Percentiles rank a stretch among this genome's conserved stretches.
phyloP scores from a whole-genome alignment of 169 alveolate genomes.

The Cryptosporidium parvum region DNA sequence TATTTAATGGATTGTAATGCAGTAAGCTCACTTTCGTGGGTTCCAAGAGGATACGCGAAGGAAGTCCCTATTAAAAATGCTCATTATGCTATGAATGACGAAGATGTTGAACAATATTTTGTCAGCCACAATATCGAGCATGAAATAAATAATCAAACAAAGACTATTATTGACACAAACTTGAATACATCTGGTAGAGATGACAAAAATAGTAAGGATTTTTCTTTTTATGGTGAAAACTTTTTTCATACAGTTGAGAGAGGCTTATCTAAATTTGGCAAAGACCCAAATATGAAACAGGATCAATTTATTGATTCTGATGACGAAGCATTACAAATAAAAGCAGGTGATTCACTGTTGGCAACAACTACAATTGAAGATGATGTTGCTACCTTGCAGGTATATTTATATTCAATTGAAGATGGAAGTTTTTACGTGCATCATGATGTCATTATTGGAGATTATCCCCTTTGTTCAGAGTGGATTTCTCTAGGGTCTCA shows the following conservation, averaged over 20 bases:
- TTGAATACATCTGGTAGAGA: background rate
- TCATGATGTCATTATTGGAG: slow-evolving; percentile 79
- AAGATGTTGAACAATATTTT: slow-evolving; percentile 51
- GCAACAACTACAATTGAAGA: slow-evolving; percentile 78
- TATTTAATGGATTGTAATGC: slow-evolving; percentile 65
- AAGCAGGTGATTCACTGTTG: slow-evolving; percentile 72
- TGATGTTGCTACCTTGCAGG: slow-evolving; percentile 79
- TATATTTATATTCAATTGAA: slow-evolving; percentile 78
- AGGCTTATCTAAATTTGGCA: background rate
- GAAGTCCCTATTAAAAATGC: slow-evolving; percentile 30
- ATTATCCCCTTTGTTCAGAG: slow-evolving; percentile 78
- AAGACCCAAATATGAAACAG: slow-evolving; percentile 46
- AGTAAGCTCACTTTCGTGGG: slow-evolving; percentile 68
- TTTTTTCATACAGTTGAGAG: slow-evolving; percentile 66
- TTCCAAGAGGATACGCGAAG: slow-evolving; percentile 73
- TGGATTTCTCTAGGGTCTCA: slow-evolving; percentile 69
- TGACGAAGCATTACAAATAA: slow-evolving; percentile 78
- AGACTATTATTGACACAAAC: background rate
- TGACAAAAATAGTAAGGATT: background rate
- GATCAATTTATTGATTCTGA: slow-evolving; percentile 74
- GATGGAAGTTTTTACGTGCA: slow-evolving; percentile 81
- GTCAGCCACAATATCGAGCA: slow-evolving; percentile 4
- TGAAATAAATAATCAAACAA: background rate
- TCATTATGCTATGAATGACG: slow-evolving; percentile 63
- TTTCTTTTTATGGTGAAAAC: slow-evolving; percentile 38